Percentiles rank a stretch among this genome's conserved stretches.
These are phyloP conservation scores for Dendrothele bispora DNA, from an alignment of 768 basidiomycete genomes.

Conservation along the genomic window DNA sequence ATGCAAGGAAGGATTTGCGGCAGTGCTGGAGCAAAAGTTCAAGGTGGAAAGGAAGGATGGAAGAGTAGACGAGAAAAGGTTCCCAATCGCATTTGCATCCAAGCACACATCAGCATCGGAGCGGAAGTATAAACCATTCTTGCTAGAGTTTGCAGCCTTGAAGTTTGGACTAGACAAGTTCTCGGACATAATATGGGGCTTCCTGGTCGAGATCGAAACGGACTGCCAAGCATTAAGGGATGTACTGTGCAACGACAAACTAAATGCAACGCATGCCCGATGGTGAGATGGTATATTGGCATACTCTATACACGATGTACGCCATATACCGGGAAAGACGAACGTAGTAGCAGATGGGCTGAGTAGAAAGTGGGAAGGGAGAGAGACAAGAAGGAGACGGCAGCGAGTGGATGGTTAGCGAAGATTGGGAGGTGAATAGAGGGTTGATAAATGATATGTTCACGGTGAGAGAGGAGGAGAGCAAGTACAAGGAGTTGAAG, in stretches of 20 bases:
- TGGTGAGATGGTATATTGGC: slow-evolving; percentile 29
- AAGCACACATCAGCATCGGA: slow-evolving; percentile 24
- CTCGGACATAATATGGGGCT: slow-evolving; percentile 22
- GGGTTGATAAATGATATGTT: slow-evolving; percentile 13
- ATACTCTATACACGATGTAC: slow-evolving; percentile 17
- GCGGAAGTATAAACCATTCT: slow-evolving; percentile 1
- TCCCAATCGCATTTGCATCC: slow-evolving; percentile 29
- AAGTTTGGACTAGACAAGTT: slow-evolving; percentile 31
- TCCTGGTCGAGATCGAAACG: slow-evolving; percentile 28
- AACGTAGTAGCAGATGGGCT: slow-evolving; percentile 31
- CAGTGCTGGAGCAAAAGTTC: slow-evolving; percentile 24
- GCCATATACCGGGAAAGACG: slow-evolving; percentile 18
- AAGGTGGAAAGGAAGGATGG: slow-evolving; percentile 17
- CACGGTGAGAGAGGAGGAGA: neutral
- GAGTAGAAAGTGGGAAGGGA: slow-evolving; percentile 21
- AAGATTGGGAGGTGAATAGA: slow-evolving; percentile 22
- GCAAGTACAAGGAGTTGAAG: neutral
- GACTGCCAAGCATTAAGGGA: slow-evolving; percentile 33
- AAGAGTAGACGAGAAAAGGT: slow-evolving; percentile 8
- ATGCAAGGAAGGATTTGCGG: slow-evolving; percentile 31
- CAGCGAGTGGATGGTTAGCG: slow-evolving; percentile 28
- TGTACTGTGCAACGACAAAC: slow-evolving; percentile 20
- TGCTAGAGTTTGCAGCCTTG: slow-evolving; percentile 35
- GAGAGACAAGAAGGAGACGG: slow-evolving; percentile 20
- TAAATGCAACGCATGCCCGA: slow-evolving; percentile 26